phyloP scores from a whole-genome alignment of 1,284 basidiomycete genomes.

The Wallemia hederae region DNA sequence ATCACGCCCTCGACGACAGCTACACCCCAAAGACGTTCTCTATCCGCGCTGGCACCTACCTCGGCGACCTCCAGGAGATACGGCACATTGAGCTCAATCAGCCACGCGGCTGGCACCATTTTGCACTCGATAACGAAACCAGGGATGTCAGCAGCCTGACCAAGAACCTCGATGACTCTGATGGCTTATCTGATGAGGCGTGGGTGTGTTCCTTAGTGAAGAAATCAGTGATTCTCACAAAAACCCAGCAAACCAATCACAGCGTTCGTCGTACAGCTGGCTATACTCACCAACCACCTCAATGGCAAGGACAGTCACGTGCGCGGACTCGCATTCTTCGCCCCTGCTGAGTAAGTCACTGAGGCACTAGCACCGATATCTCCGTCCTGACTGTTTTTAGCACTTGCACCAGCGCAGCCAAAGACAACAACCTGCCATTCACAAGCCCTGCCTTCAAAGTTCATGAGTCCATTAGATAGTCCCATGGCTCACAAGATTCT shows the following conservation, averaged over 20 bases:
- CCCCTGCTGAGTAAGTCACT: slow-evolving; percentile 44
- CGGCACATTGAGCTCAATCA: slow-evolving; percentile 55
- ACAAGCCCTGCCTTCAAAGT: slow-evolving; percentile 33
- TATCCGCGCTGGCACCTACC: slow-evolving; percentile 69
- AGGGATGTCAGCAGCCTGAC: slow-evolving; percentile 7
- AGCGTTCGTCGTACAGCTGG: slow-evolving; percentile 67
- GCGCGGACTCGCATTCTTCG: slow-evolving; percentile 56
- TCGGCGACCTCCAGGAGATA: slow-evolving; percentile 72
- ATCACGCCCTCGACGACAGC: slow-evolving; percentile 68
- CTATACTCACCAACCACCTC: slow-evolving; percentile 77
- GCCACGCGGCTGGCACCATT: slow-evolving; percentile 83
- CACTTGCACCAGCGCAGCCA: neutral
- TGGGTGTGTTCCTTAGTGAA: neutral
- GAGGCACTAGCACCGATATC: no score
- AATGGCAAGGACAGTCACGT: slow-evolving; percentile 98
- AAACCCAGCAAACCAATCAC: slow-evolving; percentile 42
- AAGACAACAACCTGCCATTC: slow-evolving; percentile 33
- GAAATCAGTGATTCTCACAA: slow-evolving; percentile 1
- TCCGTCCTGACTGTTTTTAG: no score
- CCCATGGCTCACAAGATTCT: no score
- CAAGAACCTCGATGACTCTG: slow-evolving; percentile 10
- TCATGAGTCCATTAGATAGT: slow-evolving; percentile 50
- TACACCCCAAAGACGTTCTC: slow-evolving; percentile 81
- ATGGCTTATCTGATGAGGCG: slow-evolving; percentile 2
- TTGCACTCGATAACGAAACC: slow-evolving; percentile 51